Evolutionary conservation across 768 basidiomycete genomes (phyloP).

Genomic region (Russula sp.): DNA sequence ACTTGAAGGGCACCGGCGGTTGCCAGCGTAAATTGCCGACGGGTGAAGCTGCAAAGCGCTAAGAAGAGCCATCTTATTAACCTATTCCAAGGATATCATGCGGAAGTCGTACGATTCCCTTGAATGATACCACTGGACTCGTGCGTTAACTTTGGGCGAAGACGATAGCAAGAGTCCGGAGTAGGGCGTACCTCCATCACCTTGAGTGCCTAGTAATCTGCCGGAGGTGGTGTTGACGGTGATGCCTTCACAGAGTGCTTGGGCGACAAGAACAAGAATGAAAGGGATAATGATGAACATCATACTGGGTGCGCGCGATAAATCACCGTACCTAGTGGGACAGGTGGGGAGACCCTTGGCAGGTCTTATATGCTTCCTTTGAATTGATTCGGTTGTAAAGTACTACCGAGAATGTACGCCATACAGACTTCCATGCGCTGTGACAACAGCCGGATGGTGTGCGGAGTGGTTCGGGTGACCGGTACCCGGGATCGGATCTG

Average conservation of each 20-base stretch:
- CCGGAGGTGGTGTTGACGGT: conserved; percentile 10
- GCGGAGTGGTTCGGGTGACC: too few relatives aligned
- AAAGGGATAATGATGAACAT: not conserved
- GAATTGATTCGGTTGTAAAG: too few relatives aligned
- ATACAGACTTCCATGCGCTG: too few relatives aligned
- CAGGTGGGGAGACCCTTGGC: too few relatives aligned
- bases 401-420: too few relatives aligned
- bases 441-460: too few relatives aligned
- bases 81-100: too few relatives aligned
- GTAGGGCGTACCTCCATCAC: not conserved
- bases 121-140: conserved; percentile 5
- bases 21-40: conserved; percentile 3
- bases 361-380: too few relatives aligned
- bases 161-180: not conserved
- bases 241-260: not conserved
- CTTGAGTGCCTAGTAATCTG: not conserved
- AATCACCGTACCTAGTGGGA: not conserved
- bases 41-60: conserved; percentile 9
- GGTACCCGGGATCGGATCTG: too few relatives aligned
- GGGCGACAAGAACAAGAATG: not conserved
- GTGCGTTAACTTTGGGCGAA: not conserved
- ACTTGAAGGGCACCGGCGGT: conserved; percentile 2
- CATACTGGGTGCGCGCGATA: not conserved
- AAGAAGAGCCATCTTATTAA: not conserved
- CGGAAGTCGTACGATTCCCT: conserved; percentile 1